Evolutionary conservation across 305 asterid species (phyloP).

Genomic region (Solanum aculeatissimum): DNA sequence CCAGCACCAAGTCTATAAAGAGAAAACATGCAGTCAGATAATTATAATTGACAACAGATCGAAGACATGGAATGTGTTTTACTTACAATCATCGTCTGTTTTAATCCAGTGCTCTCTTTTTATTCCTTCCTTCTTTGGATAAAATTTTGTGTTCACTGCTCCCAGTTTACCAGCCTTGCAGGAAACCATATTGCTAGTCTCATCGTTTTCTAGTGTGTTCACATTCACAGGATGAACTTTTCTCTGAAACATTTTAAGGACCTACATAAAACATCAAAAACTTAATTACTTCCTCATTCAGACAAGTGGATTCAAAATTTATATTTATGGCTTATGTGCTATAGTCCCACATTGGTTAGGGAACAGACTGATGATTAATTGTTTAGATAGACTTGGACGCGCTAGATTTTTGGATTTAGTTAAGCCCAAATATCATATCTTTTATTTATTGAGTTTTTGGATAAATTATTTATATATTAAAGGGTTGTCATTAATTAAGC

Average conservation of each 20-base stretch:
- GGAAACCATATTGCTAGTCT: background rate
- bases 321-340: background rate
- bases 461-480: too few relatives aligned
- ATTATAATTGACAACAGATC: background rate
- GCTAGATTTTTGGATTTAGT: too few relatives aligned
- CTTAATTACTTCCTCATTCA: background rate
- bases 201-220: conserved; percentile 3
- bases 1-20: conserved; percentile 25
- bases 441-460: too few relatives aligned
- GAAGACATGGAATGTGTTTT: background rate
- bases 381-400: too few relatives aligned
- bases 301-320: background rate
- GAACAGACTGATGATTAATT: too few relatives aligned
- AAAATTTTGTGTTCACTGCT: background rate
- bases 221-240: conserved; percentile 19
- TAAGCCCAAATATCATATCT: too few relatives aligned
- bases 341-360: background rate
- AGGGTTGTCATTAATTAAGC: too few relatives aligned
- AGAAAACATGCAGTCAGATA: background rate
- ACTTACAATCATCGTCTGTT: conserved; percentile 34
- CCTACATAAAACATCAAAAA: background rate
- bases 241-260: conserved; percentile 6
- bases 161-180: background rate
- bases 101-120: conserved; percentile 31
- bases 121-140: conserved; percentile 4